Evolutionary conservation across 805 yeast genomes (phyloP).

Genomic region (Candida palmyrensis): DNA sequence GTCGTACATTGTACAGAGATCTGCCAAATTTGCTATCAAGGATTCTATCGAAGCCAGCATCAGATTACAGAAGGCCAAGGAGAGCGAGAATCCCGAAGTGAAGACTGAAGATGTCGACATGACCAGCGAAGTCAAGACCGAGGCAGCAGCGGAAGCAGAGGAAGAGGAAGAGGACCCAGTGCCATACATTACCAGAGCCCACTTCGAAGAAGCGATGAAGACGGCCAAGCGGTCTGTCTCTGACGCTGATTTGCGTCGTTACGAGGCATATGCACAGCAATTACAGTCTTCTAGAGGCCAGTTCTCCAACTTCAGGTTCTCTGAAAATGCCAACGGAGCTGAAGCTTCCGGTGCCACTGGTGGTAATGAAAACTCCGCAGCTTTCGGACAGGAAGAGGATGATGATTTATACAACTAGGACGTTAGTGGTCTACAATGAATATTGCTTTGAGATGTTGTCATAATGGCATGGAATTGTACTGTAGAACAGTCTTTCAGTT

Average conservation of each 20-base stretch:
- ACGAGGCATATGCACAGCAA: constrained; percentile 97
- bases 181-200: constrained; percentile 89
- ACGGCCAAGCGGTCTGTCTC: constrained; percentile 97
- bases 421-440: not conserved
- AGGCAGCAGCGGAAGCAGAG: constrained; percentile 37
- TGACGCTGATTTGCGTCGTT: constrained; percentile 96
- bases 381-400: constrained; percentile 26
- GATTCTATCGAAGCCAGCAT: constrained; percentile 85
- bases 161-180: constrained; percentile 89
- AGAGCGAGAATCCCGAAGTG: constrained; percentile 35
- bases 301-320: constrained; percentile 83
- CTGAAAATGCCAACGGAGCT: constrained; percentile 35
- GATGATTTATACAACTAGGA: constrained; percentile 8
- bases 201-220: constrained; percentile 99
- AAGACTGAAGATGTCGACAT: constrained; percentile 46
- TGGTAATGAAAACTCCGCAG: constrained; percentile 19
- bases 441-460: constrained; percentile 8
- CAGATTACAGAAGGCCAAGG: constrained; percentile 32
- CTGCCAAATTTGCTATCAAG: constrained; percentile 98
- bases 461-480: too few relatives aligned
- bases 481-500: too few relatives aligned
- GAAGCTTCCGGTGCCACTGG: constrained; percentile 21
- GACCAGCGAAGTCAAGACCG: constrained; percentile 19
- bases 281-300: constrained; percentile 95
- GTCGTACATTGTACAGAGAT: constrained; percentile 94